phyloP scores from a whole-genome alignment of 768 basidiomycete genomes.

The Phanerochaete carnosa region DNA sequence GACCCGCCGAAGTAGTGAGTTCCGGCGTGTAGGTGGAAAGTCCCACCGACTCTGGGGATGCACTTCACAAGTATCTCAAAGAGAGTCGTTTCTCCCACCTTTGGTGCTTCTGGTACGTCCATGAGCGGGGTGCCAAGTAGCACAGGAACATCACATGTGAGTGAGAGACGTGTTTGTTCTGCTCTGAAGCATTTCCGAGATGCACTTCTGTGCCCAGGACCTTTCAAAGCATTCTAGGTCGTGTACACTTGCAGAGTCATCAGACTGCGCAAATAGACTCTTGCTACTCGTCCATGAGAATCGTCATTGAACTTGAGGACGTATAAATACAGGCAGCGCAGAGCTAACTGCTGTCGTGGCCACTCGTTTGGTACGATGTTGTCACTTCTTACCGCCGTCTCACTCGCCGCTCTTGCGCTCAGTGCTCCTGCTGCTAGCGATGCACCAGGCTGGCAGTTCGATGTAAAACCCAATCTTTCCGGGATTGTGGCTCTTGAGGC shows the following conservation, averaged over 20 bases:
- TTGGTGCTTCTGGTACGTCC: background rate
- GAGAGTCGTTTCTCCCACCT: background rate
- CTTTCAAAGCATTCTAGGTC: background rate
- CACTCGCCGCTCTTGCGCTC: background rate
- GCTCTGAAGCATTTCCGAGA: background rate
- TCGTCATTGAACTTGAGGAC: background rate
- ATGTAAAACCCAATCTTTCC: conserved; percentile 3
- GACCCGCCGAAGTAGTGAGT: background rate
- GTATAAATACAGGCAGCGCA: background rate
- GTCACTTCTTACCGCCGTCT: background rate
- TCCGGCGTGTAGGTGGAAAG: background rate
- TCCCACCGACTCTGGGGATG: background rate
- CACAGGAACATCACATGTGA: background rate
- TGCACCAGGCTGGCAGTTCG: conserved; percentile 3
- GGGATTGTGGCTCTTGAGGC: conserved; percentile 23
- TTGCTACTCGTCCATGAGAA: background rate
- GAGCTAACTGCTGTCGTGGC: background rate
- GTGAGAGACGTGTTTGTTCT: background rate
- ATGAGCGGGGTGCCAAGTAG: background rate
- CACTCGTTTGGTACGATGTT: background rate
- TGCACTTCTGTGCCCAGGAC: background rate
- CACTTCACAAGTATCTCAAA: background rate
- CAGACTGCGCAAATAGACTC: background rate
- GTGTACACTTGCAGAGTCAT: background rate
- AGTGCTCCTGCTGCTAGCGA: background rate